These are phyloP conservation scores for Phytophthora niederhauseri DNA, from an alignment of 352 stramenopile species.

Conservation along the genomic window DNA sequence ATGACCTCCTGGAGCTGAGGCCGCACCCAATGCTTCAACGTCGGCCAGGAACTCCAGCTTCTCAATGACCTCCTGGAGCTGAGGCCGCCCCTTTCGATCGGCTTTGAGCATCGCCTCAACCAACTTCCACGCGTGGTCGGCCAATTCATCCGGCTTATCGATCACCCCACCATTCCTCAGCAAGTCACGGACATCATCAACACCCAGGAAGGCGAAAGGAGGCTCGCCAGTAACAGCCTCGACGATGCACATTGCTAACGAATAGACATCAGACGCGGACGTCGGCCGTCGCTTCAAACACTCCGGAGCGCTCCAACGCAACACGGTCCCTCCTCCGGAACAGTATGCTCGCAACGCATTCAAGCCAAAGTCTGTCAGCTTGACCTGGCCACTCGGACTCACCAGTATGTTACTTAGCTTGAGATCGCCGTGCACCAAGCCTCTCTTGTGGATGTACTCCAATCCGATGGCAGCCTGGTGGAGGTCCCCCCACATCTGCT, in stretches of 20 bases:
- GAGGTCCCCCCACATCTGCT: conserved; percentile 26
- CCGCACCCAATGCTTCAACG: not conserved
- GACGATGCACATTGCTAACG: not conserved
- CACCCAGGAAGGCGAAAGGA: conserved; percentile 4
- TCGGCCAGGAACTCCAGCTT: not conserved
- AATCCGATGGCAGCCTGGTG: conserved; percentile 48
- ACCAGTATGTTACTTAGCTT: conserved; percentile 36
- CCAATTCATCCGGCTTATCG: not conserved
- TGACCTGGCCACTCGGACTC: conserved; percentile 13
- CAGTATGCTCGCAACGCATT: not conserved
- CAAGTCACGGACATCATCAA: not conserved
- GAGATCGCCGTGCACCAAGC: conserved; percentile 23
- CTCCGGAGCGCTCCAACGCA: conserved; percentile 1
- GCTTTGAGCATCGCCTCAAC: not conserved
- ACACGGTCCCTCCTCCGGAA: not conserved
- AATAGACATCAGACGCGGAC: conserved; percentile 4
- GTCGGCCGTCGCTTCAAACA: not conserved
- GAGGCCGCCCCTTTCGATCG: not conserved
- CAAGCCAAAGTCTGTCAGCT: conserved; percentile 25
- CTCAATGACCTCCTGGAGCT: not conserved
- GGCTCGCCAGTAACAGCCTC: conserved; percentile 1
- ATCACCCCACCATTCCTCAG: not conserved
- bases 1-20: not conserved
- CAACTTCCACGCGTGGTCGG: not conserved
- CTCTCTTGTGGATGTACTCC: conserved; percentile 26